phyloP scores from a whole-genome alignment of 1,139 yeast genomes.

The Debaryomyces fabryi region DNA sequence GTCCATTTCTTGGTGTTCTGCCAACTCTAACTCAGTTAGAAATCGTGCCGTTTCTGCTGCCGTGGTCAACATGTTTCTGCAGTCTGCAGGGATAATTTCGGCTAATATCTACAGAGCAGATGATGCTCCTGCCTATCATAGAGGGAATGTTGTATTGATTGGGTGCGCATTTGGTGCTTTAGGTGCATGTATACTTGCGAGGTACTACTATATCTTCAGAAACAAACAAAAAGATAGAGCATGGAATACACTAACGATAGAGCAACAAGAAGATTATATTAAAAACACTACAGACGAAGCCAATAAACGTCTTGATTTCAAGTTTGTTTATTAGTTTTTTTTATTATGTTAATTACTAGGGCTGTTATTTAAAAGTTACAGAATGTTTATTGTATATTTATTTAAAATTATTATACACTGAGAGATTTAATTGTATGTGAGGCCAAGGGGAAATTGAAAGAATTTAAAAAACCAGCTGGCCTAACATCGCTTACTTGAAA shows the following conservation, averaged over 20 bases:
- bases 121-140: constrained; percentile 56
- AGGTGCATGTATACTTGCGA: constrained; percentile 11
- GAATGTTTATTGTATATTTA: too few species aligned
- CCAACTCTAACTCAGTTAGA: constrained; percentile 58
- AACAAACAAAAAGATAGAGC: constrained; percentile 41
- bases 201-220: constrained; percentile 45
- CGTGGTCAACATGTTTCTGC: constrained; percentile 59
- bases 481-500: too few species aligned
- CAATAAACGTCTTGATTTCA: constrained; percentile 52
- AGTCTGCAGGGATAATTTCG: constrained; percentile 51
- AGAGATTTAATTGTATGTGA: too few species aligned
- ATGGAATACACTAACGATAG: constrained; percentile 47
- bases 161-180: constrained; percentile 10
- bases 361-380: not conserved
- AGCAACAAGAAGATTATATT: constrained; percentile 47
- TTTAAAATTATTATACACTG: too few species aligned
- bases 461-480: too few species aligned
- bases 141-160: constrained; percentile 45
- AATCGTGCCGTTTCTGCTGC: constrained; percentile 62
- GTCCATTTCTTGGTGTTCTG: constrained; percentile 57
- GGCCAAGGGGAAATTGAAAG: too few species aligned
- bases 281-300: constrained; percentile 46
- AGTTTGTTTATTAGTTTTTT: constrained; percentile 14
- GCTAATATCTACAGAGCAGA: constrained; percentile 54
- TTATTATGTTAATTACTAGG: not conserved